Base-by-base conservation (phyloP, 768 basidiomycete genomes). In the Roridomyces roridus region DNA sequence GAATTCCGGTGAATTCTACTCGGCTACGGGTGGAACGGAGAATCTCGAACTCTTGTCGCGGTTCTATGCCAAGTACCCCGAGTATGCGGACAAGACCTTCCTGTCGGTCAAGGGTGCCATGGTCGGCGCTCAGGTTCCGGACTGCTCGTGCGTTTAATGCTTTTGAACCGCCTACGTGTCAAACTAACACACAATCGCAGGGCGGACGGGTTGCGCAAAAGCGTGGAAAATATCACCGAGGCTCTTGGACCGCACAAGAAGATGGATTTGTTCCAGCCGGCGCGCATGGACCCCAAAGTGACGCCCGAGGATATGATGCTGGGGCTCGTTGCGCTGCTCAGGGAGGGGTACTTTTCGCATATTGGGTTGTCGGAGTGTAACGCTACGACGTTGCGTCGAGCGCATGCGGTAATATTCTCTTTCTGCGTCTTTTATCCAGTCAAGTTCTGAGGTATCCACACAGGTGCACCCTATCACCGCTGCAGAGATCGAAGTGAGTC, bases 401-500 rank as follows among this genome's bases (percentile, higher is more conserved):
- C 66, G 31, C 53, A 68, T 39, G 59, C 66, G 1, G 69, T 69
- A 21, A 20, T 17, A 77, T 72, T 31, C 29, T 7, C 29, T n/a
- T 29, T 9, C 31, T 8, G 20, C 20, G 12, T 29, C 12, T 45
- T 17, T 37, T 31, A 20, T 41, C 23, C 8, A 4, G 39, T n/a
- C n/a, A n/a, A n/a, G 10, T 17, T 6, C 17, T 4, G 25, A 3
- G 8, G 21, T 9, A 6, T 31, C 29, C 29, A 31, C 14, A 14
- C 21, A 86, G 81, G 73, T 87, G 11, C 74, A 80, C 41, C 84
- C 82, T 2, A 78, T 88, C 53, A 75, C 82, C 12, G 75, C 81
- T 15, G 83, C 86, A 8, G 87, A 91, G 67, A 86, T 89, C 48
- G 89, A 91, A 67, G 72, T 87, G 40, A 87, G 84, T 63, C 78